Percentiles rank a stretch among this genome's conserved stretches.
Evolutionary conservation across 2,329 filamentous ascomycete genomes (phyloP).

Genomic region (Ceratocystis ficicola): DNA sequence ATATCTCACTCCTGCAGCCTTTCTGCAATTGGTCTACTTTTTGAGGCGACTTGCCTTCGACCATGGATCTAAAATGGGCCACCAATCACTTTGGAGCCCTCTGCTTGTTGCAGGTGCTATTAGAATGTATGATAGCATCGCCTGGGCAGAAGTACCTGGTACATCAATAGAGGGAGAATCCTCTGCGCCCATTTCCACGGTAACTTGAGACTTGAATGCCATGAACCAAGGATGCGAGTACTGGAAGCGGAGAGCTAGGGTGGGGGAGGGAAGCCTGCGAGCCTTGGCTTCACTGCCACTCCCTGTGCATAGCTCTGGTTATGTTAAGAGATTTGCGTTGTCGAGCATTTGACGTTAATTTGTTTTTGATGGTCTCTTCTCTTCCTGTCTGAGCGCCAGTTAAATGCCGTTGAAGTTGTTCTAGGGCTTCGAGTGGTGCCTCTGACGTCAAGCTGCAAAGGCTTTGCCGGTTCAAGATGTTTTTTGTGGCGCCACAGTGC

Average conservation of each 20-base stretch:
- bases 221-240: background rate
- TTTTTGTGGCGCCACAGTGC: background rate
- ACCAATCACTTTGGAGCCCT: background rate
- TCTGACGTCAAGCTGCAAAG: too few relatives aligned
- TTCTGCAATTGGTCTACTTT: background rate
- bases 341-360: background rate
- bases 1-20: slow-evolving; percentile 3
- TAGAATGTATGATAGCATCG: background rate
- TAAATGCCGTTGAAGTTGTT: background rate
- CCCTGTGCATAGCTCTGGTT: background rate
- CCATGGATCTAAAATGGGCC: slow-evolving; percentile 1
- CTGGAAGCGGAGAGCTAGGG: background rate
- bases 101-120: background rate
- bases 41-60: background rate
- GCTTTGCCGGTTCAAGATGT: background rate
- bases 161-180: background rate
- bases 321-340: slow-evolving; percentile 4
- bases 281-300: background rate
- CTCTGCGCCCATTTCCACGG: background rate
- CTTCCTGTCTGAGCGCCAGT: background rate
- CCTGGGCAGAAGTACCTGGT: background rate
- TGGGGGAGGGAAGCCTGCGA: background rate
- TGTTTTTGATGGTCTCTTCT: background rate
- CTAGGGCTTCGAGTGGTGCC: background rate
- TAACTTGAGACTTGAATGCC: background rate